A percentile compares a stretch with the other conserved stretches of the same genome.
Conservation (phyloP, 2,329 filamentous ascomycete species). For the Fusarium sp. region DNA sequence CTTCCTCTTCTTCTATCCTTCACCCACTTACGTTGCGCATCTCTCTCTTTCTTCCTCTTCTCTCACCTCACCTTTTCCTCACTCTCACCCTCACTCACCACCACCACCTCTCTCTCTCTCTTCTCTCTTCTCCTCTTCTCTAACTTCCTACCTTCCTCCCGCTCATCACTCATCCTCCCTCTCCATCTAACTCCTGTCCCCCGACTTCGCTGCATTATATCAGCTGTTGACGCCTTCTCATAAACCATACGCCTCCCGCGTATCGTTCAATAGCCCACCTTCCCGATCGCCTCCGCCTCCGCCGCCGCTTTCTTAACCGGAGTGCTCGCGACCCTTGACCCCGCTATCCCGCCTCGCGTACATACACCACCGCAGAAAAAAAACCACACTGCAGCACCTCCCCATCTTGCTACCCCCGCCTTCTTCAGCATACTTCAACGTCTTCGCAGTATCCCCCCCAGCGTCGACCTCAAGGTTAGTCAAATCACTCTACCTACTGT, state of each 20-base stretch:
- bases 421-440: conserved; percentile 39
- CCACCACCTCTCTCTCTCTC: conserved; percentile 43
- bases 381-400: conserved; percentile 46
- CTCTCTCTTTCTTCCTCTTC: conserved; percentile 38
- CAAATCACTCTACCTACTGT: neutral
- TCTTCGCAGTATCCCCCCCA: conserved; percentile 40
- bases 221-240: conserved; percentile 38
- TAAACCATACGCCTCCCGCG: conserved; percentile 43
- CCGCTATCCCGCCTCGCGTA: conserved; percentile 52
- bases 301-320: conserved; percentile 41
- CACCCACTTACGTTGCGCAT: conserved; percentile 48
- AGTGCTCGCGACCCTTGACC: conserved; percentile 51
- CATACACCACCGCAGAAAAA: conserved; percentile 50
- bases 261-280: conserved; percentile 39
- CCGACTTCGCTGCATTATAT: conserved; percentile 29
- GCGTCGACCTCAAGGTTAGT: conserved; percentile 48
- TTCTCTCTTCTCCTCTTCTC: conserved; percentile 39
- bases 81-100: conserved; percentile 40
- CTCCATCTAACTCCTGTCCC: conserved; percentile 42
- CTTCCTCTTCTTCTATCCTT: conserved; percentile 38
- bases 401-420: conserved; percentile 40
- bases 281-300: conserved; percentile 23
- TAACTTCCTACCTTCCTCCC: conserved; percentile 43
- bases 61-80: conserved; percentile 37
- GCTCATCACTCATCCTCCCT: conserved; percentile 46